phyloP scores from a whole-genome alignment of 495 filamentous ascomycete genomes.

The Acidomyces sp. region DNA sequence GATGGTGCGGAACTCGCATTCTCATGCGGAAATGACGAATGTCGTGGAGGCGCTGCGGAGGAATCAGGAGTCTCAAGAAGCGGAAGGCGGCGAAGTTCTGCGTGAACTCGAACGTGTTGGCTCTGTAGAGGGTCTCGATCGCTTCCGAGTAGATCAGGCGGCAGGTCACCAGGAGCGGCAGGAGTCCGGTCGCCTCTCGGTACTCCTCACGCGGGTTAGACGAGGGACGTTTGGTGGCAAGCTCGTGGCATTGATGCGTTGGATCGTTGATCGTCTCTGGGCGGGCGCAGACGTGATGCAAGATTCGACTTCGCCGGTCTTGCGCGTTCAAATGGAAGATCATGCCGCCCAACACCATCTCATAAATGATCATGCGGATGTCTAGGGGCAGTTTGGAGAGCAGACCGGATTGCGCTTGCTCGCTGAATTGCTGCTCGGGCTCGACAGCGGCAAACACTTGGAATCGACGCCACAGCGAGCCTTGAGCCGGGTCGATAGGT shows the following conservation, averaged over 20 bases:
- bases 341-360: slow-evolving; percentile 14
- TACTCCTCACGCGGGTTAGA: slow-evolving; percentile 14
- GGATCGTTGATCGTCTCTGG: slow-evolving; percentile 8
- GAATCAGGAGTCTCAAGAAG: slow-evolving; percentile 14
- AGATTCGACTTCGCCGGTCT: slow-evolving; percentile 10
- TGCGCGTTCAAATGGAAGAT: slow-evolving; percentile 15
- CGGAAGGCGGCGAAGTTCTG: slow-evolving; percentile 13
- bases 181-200: slow-evolving; percentile 12
- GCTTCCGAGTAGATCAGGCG: slow-evolving; percentile 24
- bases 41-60: slow-evolving; percentile 10
- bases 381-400: slow-evolving; percentile 18
- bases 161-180: slow-evolving; percentile 23
- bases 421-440: slow-evolving; percentile 2
- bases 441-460: slow-evolving; percentile 4
- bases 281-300: slow-evolving; percentile 10
- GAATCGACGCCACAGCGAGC: slow-evolving; percentile 2
- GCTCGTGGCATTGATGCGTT: slow-evolving; percentile 10
- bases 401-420: slow-evolving; percentile 9
- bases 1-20: slow-evolving; percentile 17
- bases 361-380: slow-evolving; percentile 20
- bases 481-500: slow-evolving; percentile 4
- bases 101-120: slow-evolving; percentile 32
- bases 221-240: background rate
- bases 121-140: slow-evolving; percentile 18
- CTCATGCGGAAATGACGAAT: slow-evolving; percentile 16